A percentile compares a stretch with the other conserved stretches of the same genome.
phyloP scores from a whole-genome alignment of 345 rosid genomes.

The Eucalyptus microcorys region DNA sequence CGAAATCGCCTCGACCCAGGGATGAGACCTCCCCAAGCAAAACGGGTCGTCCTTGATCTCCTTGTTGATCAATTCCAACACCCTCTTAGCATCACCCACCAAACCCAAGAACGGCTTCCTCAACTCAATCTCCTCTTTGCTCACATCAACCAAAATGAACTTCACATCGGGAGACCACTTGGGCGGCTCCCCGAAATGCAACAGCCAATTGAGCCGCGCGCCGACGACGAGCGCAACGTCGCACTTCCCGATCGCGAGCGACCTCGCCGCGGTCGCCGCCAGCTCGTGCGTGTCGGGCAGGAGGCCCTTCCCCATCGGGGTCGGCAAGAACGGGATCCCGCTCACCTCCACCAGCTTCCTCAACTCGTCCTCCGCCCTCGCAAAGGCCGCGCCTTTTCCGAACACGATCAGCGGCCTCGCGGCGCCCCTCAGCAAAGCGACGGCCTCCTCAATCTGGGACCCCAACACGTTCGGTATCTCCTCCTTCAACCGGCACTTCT shows the following conservation, averaged over 20 bases:
- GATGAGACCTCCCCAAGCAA: conserved; percentile 65
- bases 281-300: conserved; percentile 80
- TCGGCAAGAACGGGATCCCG: conserved; percentile 85
- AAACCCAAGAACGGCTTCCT: conserved; percentile 74
- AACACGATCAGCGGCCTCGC: conserved; percentile 89
- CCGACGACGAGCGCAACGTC: conserved; percentile 90
- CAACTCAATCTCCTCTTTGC: conserved; percentile 66
- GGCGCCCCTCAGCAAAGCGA: conserved; percentile 48
- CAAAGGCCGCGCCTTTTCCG: conserved; percentile 92
- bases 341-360: conserved; percentile 61
- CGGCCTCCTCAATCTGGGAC: conserved; percentile 56
- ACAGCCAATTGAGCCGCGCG: conserved; percentile 92
- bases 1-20: conserved; percentile 74
- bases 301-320: conserved; percentile 99
- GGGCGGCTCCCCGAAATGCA: conserved; percentile 92
- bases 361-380: conserved; percentile 64
- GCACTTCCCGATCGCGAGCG: conserved; percentile 89
- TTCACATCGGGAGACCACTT: conserved; percentile 88
- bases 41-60: conserved; percentile 89
- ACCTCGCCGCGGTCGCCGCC: conserved; percentile 89
- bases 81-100: conserved; percentile 69
- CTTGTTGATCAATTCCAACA: conserved; percentile 59
- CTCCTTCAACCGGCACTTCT: not conserved
- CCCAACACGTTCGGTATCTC: not conserved
- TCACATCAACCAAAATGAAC: conserved; percentile 67